These are phyloP conservation scores for Daldinia loculata DNA, from an alignment of 495 filamentous ascomycete genomes.

Conservation along the genomic window DNA sequence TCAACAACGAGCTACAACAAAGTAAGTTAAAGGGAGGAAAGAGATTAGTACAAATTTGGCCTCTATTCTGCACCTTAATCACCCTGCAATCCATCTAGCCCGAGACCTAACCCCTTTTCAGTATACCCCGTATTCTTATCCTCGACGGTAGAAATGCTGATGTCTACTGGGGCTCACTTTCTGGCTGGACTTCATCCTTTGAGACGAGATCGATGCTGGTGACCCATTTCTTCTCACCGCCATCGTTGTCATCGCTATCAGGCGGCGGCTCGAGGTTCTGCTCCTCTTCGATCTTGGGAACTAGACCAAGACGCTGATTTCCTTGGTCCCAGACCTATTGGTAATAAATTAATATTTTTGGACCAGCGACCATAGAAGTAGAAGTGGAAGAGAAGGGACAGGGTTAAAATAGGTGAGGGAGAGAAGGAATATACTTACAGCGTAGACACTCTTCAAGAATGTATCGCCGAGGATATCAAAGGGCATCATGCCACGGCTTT, in stretches of 20 bases:
- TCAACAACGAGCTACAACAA: neutral
- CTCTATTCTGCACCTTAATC: neutral
- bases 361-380: neutral
- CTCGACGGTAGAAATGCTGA: slow-evolving; percentile 1
- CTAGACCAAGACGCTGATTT: slow-evolving; percentile 72
- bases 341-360: neutral
- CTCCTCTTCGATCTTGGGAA: slow-evolving; percentile 67
- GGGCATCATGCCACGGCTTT: slow-evolving; percentile 69
- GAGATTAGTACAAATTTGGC: neutral
- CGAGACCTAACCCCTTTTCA: neutral
- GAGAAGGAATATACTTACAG: slow-evolving; percentile 57
- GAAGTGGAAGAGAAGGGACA: neutral
- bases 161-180: slow-evolving; percentile 10
- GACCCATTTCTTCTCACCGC: slow-evolving; percentile 31
- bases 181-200: neutral
- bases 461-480: slow-evolving; percentile 81
- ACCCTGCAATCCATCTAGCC: neutral
- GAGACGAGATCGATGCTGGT: slow-evolving; percentile 26
- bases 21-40: no score
- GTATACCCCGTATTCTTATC: neutral
- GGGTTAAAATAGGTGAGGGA: neutral
- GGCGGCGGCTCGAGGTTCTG: slow-evolving; percentile 59
- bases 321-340: slow-evolving; percentile 78
- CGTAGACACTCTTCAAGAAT: slow-evolving; percentile 80
- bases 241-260: slow-evolving; percentile 18